Conservation (phyloP, 345 rosid species). For the Citrus medica region DNA sequence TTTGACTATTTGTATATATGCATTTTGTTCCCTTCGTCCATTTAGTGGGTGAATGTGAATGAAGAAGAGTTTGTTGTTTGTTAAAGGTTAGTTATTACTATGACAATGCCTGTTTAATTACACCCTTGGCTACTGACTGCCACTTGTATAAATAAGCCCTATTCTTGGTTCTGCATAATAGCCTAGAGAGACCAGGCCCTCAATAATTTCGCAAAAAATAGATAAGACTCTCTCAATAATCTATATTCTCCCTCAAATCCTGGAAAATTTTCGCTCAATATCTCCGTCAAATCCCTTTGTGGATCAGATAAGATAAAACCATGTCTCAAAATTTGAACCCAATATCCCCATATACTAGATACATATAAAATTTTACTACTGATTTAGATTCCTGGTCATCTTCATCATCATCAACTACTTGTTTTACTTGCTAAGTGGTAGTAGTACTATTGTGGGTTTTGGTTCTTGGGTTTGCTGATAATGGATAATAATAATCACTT, state of each 20-base stretch:
- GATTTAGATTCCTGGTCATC: too few species aligned
- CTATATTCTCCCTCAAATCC: constrained; percentile 17
- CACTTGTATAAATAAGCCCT: not conserved
- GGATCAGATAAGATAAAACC: constrained; percentile 23
- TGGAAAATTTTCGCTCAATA: constrained; percentile 7
- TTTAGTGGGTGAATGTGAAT: not conserved
- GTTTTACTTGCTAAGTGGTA: too few species aligned
- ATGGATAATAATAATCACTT: constrained; percentile 31
- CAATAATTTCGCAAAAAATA: not conserved
- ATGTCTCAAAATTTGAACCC: constrained; percentile 18
- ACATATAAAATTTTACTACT: too few species aligned
- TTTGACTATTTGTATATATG: not conserved
- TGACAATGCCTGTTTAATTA: too few species aligned
- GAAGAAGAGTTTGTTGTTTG: constrained; percentile 7
- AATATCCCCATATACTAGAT: not conserved
- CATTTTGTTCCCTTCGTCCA: not conserved
- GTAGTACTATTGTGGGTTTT: not conserved
- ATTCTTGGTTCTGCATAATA: not conserved
- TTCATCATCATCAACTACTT: not conserved
- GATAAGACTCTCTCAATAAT: constrained; percentile 18
- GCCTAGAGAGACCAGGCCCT: not conserved
- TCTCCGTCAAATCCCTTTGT: constrained; percentile 5
- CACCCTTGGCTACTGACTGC: not conserved
- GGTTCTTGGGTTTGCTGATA: not conserved
- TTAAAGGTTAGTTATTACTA: constrained; percentile 12